Evolutionary conservation across 2,329 filamentous ascomycete genomes (phyloP), one percentile per base, ranked within the genome.

Genomic region (Pyricularia grisea): DNA sequence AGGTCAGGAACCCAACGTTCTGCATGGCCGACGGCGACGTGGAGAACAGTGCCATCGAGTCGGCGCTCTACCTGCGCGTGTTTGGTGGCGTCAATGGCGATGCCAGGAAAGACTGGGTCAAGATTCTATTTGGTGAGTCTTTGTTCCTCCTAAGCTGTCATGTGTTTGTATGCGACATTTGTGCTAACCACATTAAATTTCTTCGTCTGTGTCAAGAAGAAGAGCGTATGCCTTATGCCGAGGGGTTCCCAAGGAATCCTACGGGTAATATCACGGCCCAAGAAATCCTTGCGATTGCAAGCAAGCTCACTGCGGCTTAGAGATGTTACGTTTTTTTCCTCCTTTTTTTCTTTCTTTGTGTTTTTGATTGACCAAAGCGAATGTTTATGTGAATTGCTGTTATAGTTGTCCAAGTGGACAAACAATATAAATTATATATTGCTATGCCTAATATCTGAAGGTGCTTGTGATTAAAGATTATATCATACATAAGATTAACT

Each of bases 61-160:
- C 68, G 65, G 68, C 70, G 1, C 66, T 69, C 5, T 68, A 68
- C 23, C 63, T 70, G n/a, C 58, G 66, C 12, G 67, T 69, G 17
- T 71, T 71, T 68, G 70, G 70, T 9, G 66, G 68, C 7, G 33
- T 60, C 25, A 68, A 27, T n/a, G 64, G 31, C 23, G 67, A 28
- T 20, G 70, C 70, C 36, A 61, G 68, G 50, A 36, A 66, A 42
- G 65, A 67, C 9, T 31, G 67, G 68, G 66, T 71, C 10, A 67
- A 67, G 58, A 67, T 66, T 28, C 67, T 69, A 20, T 70, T 71
- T 27, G 33, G 69, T 71, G 33, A 67, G 70, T 70, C 6, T 20
- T 7, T 55, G 12, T 50, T 23, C 11, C 2, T 23, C 33, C 33
- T n/a, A 11, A 7, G n/a, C 33, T 12, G 3, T 23, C 23, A 42